Evolutionary conservation across 1,139 yeast species (phyloP), one percentile per base, ranked within the genome.

Genomic region (Scheffersomyces lignicola): DNA sequence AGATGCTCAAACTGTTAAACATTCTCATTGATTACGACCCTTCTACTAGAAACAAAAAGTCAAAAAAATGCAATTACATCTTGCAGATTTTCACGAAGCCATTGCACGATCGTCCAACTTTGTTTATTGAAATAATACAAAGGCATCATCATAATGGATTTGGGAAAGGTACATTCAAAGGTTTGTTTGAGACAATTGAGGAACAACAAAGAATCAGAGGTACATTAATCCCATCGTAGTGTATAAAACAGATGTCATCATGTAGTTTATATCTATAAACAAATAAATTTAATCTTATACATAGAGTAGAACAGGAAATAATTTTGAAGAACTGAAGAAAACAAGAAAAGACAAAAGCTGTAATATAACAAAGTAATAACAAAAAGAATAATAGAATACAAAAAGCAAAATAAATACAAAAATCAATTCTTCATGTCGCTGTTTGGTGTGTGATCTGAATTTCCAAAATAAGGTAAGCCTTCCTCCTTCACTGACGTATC

Each of bases 81-180:
- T 65, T 87, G 37, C 96, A 87, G 54, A 68, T 86, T 23, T 87
- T 87, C 56, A 83, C 94, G 14, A 78, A 80, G 48, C 94, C 95
- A 0, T 58, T 84, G 16, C 75, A 76, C 44, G 90, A 83, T 53
- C 67, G 95, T 26, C 96, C 96, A 17, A 85, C 95, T 0, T 69
- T 85, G 31, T 87, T 87, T 52, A 64, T 86, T 45, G 95, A 87
- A 55, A 71, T 86, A 14, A 87, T 87, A 43, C 94, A 87, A 58
- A 73, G 95, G 43, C 70, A 73, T 48, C 83, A 84, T 49, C 90
- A 84, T 54, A 73, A 81, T 42, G 96, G 96, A 1, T 87, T 87
- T 60, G 96, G 95, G 0, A 88, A 87, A 34, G 95, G 95, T 0
- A 87, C 89, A 36, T 87, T 87, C 62, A 83, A 78, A 53, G 85